These are phyloP conservation scores for Psilocybe cyanescens DNA, from an alignment of 768 basidiomycete genomes.

Conservation along the genomic window DNA sequence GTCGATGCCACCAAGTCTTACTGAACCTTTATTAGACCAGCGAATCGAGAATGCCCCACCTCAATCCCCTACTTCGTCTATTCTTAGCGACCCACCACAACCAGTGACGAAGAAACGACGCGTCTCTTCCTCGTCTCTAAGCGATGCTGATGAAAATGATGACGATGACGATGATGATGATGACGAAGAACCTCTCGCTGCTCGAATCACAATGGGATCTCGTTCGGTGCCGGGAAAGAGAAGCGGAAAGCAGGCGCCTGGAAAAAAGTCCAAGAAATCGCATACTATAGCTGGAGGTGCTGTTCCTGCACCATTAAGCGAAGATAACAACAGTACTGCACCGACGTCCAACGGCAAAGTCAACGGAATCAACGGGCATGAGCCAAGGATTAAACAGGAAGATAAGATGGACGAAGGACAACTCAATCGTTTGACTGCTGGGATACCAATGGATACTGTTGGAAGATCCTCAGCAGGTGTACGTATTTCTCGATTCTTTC, in stretches of 20 bases:
- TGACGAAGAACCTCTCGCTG: slow-evolving; percentile 56
- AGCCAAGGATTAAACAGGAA: slow-evolving; percentile 67
- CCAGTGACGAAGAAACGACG: slow-evolving; percentile 56
- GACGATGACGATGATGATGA: slow-evolving; percentile 58
- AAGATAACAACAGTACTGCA: slow-evolving; percentile 35
- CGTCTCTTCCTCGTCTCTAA: slow-evolving; percentile 55
- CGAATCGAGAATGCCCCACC: slow-evolving; percentile 37
- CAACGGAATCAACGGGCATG: slow-evolving; percentile 51
- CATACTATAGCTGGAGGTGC: slow-evolving; percentile 55
- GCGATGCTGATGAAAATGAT: slow-evolving; percentile 52
- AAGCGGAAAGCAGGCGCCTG: slow-evolving; percentile 58
- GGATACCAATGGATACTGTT: slow-evolving; percentile 75
- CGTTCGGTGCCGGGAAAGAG: slow-evolving; percentile 39
- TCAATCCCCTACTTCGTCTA: slow-evolving; percentile 52
- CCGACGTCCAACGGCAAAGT: slow-evolving; percentile 36
- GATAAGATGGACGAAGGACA: slow-evolving; percentile 82
- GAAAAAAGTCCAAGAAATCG: slow-evolving; percentile 61
- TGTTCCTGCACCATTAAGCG: slow-evolving; percentile 32
- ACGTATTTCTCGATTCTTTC: slow-evolving; percentile 25
- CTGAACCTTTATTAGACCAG: slow-evolving; percentile 26
- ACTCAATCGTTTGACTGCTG: slow-evolving; percentile 76
- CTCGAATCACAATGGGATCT: slow-evolving; percentile 37
- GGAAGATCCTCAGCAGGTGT: slow-evolving; percentile 49
- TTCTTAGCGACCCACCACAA: slow-evolving; percentile 50
- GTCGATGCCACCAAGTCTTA: neutral